Conservation (phyloP, 2,329 filamentous ascomycete genomes). For the Whalleya microplaca region DNA sequence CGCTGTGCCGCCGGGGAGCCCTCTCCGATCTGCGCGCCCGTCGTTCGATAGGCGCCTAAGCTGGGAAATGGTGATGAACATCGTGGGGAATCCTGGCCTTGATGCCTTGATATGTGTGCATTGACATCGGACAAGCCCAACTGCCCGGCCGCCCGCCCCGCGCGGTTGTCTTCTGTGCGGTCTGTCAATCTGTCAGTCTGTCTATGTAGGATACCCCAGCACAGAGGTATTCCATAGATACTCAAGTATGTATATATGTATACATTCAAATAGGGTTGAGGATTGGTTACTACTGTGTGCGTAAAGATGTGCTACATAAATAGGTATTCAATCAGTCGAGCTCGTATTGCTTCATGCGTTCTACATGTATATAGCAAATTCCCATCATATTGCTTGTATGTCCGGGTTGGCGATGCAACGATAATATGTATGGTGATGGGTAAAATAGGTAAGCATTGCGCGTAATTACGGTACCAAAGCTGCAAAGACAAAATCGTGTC, state of each 20-base stretch:
- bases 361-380: neutral
- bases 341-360: neutral
- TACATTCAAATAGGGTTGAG: too few species aligned
- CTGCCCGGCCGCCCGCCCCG: too few species aligned
- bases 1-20: conserved; percentile 7
- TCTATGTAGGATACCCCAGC: too few species aligned
- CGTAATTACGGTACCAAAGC: neutral
- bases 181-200: neutral
- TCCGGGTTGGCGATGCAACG: neutral
- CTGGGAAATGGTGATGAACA: conserved; percentile 25
- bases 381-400: neutral
- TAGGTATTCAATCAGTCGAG: neutral
- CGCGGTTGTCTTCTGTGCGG: neutral
- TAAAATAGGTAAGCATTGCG: neutral
- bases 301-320: neutral
- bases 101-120: neutral
- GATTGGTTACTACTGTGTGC: neutral
- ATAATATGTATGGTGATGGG: neutral
- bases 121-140: neutral
- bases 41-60: conserved; percentile 23
- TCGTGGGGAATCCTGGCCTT: conserved; percentile 21
- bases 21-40: conserved; percentile 24
- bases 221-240: too few species aligned
- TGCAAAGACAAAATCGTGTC: too few species aligned
- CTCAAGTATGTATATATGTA: too few species aligned